Base-by-base conservation (phyloP, 1,139 yeast species). In the Lipomyces yarrowii region DNA sequence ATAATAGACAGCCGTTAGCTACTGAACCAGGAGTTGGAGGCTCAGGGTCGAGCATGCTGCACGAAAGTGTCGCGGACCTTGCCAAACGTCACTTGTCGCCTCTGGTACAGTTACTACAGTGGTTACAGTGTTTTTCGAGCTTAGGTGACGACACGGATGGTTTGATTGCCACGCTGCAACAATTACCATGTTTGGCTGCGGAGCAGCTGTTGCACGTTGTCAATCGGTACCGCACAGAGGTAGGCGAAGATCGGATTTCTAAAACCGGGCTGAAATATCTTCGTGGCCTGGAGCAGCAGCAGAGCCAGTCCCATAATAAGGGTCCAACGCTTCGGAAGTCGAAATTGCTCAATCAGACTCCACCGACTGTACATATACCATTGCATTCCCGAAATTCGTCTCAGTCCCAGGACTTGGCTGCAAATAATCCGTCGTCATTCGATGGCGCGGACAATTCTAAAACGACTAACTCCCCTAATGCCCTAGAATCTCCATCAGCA, bases 81-180 rank as follows among this genome's bases (percentile, higher is more conserved):
- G 96, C 11, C 2, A 86, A 86, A 61, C 78, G 79, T 37, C 92
- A 90, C 70, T 81, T 92, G 65, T 85, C 85, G 66, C 93, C 97
- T 0, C 81, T 91, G 1, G 85, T 89, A 64, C 96, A 93, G 75
- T 77, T 94, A 46, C 79, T 94, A 67, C 98, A 94, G 76, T 93
- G 97, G 92, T 79, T 93, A 62, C 98, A 94, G 76, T 89, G 94
- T 62, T 86, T 92, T 78, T 86, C 97, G 81, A 73, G 84, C 81
- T 72, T 83, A 87, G 76, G 84, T 79, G 70, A 84, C 81, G 73
- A 88, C 89, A 62, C 81, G 85, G 67, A 84, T 79, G 69, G 86
- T 83, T 76, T 86, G 83, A 75, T 88, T 81, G 78, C 81, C 3
- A 79, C 83, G 1, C 72, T 81, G 48, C 81, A 78, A 65, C 82